Evolutionary conservation across 208 protist species (phyloP), one percentile per base, ranked within the genome.

Genomic region (Trypanosoma brucei): DNA sequence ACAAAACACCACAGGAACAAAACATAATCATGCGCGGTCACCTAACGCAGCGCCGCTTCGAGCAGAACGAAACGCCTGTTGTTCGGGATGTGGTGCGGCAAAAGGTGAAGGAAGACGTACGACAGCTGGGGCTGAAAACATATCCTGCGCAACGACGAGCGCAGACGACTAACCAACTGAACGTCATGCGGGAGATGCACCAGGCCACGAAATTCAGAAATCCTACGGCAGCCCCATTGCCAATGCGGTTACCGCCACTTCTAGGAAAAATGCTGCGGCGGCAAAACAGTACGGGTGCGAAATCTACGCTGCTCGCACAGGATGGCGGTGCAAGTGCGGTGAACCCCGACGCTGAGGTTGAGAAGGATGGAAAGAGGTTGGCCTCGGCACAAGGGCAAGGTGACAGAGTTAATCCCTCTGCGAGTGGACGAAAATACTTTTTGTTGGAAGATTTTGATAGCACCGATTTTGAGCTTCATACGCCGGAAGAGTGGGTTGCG

Each of bases 371-470:
- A 58, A 7, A 30, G 46, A 34, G 35, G 42, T 39, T 30, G 30
- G 57, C 14, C 22, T 22, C 22, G 22, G 22, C 22, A 22, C 22
- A 22, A 46, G 46, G 11, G 49, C 11, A 8, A 2, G 5, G 11
- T 4, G 8, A 36, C n/a, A 52, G 37, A 60, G 51, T n/a, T 30
- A 33, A 22, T 49, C n/a, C 64, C 0, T 46, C 68, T 7, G 44
- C 68, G 5, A 52, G 57, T 33, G 73, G 72, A 59, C 67, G 64
- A 22, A 82, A 66, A 36, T 97, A 90, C 65, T 84, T 87, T 58
- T 63, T 75, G n/a, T 61, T 95, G 33, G 89, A 94, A 62, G 83
- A 95, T 74, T 97, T 97, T 65, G 92, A 95, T 63, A 84, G 81
- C 61, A 55, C 44, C 11, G 82, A 87, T 22, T 79, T 82, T 39